Conservation (phyloP, 129 eudicot genomes). For the Ambrosia trifida region DNA sequence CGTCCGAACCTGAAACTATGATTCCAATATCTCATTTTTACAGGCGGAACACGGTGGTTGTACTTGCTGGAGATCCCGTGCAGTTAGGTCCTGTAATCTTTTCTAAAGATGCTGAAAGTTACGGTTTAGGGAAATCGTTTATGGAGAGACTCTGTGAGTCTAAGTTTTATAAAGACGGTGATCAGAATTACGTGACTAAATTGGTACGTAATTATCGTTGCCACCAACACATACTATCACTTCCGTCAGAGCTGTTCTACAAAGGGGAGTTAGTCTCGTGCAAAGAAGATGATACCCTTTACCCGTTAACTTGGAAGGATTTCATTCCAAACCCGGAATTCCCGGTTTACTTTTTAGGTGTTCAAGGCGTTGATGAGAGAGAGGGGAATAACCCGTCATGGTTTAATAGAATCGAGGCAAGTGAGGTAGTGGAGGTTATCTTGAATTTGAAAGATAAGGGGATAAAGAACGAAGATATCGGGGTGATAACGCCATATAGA, state of each 20-base stretch:
- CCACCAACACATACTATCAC: slow-evolving; percentile 59
- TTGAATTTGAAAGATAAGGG: slow-evolving; percentile 49
- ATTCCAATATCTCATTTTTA: slow-evolving; percentile 77
- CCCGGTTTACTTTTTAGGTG: slow-evolving; percentile 72
- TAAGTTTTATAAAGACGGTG: slow-evolving; percentile 43
- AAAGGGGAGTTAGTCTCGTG: slow-evolving; percentile 61
- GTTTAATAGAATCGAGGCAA: slow-evolving; percentile 92
- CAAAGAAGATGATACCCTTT: slow-evolving; percentile 44
- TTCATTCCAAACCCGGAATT: slow-evolving; percentile 65
- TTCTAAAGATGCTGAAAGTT: slow-evolving; percentile 61
- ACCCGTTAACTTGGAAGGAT: slow-evolving; percentile 44
- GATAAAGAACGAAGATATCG: slow-evolving; percentile 52
- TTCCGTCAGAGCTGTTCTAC: slow-evolving; percentile 79
- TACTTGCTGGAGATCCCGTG: slow-evolving; percentile 90
- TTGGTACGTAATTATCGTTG: slow-evolving; percentile 70
- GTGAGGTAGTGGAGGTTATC: slow-evolving; percentile 75
- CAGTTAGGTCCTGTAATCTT: slow-evolving; percentile 89
- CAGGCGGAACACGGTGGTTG: slow-evolving; percentile 55
- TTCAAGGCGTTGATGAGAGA: slow-evolving; percentile 87
- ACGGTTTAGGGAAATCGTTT: slow-evolving; percentile 69
- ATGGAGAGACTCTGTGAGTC: slow-evolving; percentile 76
- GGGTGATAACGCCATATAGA: slow-evolving; percentile 85
- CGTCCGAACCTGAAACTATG: slow-evolving; percentile 95
- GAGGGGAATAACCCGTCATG: slow-evolving; percentile 97
- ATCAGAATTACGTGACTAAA: slow-evolving; percentile 59